These are phyloP conservation scores for Ilex paraguariensis DNA, from an alignment of 305 asterid species.

Conservation along the genomic window DNA sequence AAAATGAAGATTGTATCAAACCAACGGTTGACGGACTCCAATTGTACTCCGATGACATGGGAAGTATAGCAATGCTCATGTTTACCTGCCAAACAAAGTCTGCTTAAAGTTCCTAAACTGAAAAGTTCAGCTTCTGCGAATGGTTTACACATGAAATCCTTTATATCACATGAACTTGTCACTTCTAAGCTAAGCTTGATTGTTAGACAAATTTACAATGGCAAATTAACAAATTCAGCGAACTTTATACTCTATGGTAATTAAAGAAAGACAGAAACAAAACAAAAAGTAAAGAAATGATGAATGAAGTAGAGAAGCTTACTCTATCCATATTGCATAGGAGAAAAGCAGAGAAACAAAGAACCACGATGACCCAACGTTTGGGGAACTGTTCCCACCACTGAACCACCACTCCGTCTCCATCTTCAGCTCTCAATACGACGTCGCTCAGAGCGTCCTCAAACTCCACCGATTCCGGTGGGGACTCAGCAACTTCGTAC, in stretches of 20 bases:
- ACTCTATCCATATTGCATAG: slow-evolving; percentile 95
- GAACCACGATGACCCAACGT: slow-evolving; percentile 83
- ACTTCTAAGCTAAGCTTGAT: too few relatives aligned
- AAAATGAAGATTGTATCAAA: slow-evolving; percentile 73
- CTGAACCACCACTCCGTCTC: slow-evolving; percentile 12
- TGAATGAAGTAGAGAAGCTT: slow-evolving; percentile 5
- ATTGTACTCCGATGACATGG: slow-evolving; percentile 72
- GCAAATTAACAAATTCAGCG: neutral
- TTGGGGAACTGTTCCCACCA: slow-evolving; percentile 79
- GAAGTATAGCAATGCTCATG: slow-evolving; percentile 96
- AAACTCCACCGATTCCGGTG: slow-evolving; percentile 35
- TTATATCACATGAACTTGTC: neutral
- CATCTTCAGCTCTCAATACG: slow-evolving; percentile 17
- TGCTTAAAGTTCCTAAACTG: slow-evolving; percentile 19
- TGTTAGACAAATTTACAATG: neutral
- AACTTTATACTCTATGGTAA: neutral
- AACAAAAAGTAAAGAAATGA: neutral
- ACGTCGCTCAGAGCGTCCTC: slow-evolving; percentile 17
- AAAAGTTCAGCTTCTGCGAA: slow-evolving; percentile 2
- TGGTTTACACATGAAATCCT: neutral
- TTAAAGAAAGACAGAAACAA: neutral
- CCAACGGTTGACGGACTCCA: slow-evolving; percentile 89
- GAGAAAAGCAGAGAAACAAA: slow-evolving; percentile 74
- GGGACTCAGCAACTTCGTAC: slow-evolving; percentile 38
- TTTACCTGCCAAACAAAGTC: slow-evolving; percentile 52